Evolutionary conservation across 106 monocot genomes (phyloP).

Genomic region (Narthecium ossifragum): DNA sequence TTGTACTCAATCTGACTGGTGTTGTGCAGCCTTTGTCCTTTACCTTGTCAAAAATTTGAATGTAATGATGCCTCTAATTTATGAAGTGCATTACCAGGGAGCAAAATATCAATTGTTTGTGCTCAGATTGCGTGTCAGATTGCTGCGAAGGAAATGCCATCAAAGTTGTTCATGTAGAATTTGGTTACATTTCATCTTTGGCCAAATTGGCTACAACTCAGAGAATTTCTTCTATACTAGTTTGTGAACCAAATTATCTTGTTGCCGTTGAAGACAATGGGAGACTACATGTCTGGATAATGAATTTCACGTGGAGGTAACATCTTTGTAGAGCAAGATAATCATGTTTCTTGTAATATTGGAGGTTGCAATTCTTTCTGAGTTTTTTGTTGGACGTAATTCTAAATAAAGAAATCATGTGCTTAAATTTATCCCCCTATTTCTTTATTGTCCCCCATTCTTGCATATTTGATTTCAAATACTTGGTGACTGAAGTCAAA

Average conservation of each 20-base stretch:
- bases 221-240: constrained; percentile 49
- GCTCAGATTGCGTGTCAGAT: constrained; percentile 45
- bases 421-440: too few relatives aligned
- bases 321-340: too few relatives aligned
- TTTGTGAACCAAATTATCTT: constrained; percentile 65
- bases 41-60: background rate
- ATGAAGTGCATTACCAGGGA: constrained; percentile 43
- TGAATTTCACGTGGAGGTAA: constrained; percentile 82
- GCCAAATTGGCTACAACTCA: constrained; percentile 34
- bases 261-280: constrained; percentile 59
- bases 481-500: too few relatives aligned
- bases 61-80: constrained; percentile 4
- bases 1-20: constrained; percentile 15
- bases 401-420: too few relatives aligned
- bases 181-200: constrained; percentile 73
- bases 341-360: too few relatives aligned
- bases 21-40: background rate
- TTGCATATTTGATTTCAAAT: too few relatives aligned
- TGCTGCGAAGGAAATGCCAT: constrained; percentile 43
- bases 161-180: constrained; percentile 52
- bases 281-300: constrained; percentile 68
- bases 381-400: background rate
- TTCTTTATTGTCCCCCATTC: too few relatives aligned
- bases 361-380: background rate
- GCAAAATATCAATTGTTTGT: constrained; percentile 49